Conservation (phyloP, 2,329 filamentous ascomycete genomes). For the Apiospora rasikravindrae region DNA sequence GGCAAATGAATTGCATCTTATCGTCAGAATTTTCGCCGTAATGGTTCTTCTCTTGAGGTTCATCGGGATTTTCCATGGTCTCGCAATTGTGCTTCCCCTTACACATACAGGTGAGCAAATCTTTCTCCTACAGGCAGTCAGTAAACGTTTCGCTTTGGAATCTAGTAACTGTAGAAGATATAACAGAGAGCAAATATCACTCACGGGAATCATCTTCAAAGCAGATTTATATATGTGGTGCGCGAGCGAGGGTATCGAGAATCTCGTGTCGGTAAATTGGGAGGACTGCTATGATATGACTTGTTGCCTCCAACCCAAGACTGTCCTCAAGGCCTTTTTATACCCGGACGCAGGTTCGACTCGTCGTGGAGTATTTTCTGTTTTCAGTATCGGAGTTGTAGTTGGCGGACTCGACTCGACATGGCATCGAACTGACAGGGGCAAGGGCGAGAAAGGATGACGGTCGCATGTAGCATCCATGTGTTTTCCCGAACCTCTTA, state of each 20-base stretch:
- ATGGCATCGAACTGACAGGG: background rate
- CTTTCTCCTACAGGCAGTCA: background rate
- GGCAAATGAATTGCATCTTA: no score
- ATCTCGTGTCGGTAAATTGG: background rate
- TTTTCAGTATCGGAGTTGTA: background rate
- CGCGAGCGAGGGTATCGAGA: background rate
- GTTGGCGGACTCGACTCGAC: background rate
- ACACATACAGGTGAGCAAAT: no score
- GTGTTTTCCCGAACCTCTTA: no score
- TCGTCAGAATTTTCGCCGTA: background rate
- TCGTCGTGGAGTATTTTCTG: background rate
- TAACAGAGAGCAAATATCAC: background rate
- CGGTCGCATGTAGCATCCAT: background rate
- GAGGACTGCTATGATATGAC: background rate
- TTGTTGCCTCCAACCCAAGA: background rate
- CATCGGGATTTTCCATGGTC: background rate
- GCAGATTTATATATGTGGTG: background rate
- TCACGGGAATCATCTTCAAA: background rate
- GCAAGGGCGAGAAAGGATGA: no score
- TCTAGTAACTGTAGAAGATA: background rate
- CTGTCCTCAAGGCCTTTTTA: background rate
- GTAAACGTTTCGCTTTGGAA: background rate
- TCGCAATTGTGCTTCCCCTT: background rate
- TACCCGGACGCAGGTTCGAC: background rate
- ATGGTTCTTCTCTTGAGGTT: rapidly evolving